A percentile compares a stretch with the other conserved stretches of the same genome.
Evolutionary conservation across 805 yeast species (phyloP).

Genomic region (Metschnikowia peoriensis): DNA sequence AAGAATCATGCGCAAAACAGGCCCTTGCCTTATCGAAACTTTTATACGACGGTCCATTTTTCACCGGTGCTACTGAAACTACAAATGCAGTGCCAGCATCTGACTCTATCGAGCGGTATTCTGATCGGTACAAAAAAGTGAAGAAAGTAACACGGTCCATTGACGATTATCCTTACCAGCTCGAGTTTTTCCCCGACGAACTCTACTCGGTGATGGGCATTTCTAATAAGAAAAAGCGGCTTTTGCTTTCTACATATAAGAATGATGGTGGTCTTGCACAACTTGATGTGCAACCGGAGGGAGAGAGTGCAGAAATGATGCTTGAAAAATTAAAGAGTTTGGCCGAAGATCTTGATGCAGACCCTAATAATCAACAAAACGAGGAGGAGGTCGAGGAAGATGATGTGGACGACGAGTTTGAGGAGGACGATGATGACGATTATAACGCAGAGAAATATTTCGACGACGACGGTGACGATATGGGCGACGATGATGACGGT

Average conservation of each 20-base stretch:
- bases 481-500: constrained; percentile 60
- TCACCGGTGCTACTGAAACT: constrained; percentile 51
- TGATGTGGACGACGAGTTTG: constrained; percentile 66
- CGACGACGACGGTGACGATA: constrained; percentile 68
- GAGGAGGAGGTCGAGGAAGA: constrained; percentile 40
- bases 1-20: constrained; percentile 52
- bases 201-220: constrained; percentile 70
- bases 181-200: constrained; percentile 75
- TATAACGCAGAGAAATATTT: constrained; percentile 79
- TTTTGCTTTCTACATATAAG: constrained; percentile 41
- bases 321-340: constrained; percentile 37
- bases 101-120: constrained; percentile 78
- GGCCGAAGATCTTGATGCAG: constrained; percentile 46
- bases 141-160: constrained; percentile 68
- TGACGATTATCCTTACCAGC: constrained; percentile 73
- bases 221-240: constrained; percentile 50
- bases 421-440: constrained; percentile 75
- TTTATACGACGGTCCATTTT: constrained; percentile 67
- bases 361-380: constrained; percentile 42
- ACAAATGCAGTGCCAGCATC: constrained; percentile 23
- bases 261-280: constrained; percentile 39
- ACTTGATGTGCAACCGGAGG: constrained; percentile 29
- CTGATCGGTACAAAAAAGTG: constrained; percentile 74
- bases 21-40: constrained; percentile 51
- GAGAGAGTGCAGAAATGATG: constrained; percentile 37